Percentiles rank a stretch among this genome's conserved stretches.
Conservation (phyloP, 257 asterid genomes). For the Anisodus acutangulus region DNA sequence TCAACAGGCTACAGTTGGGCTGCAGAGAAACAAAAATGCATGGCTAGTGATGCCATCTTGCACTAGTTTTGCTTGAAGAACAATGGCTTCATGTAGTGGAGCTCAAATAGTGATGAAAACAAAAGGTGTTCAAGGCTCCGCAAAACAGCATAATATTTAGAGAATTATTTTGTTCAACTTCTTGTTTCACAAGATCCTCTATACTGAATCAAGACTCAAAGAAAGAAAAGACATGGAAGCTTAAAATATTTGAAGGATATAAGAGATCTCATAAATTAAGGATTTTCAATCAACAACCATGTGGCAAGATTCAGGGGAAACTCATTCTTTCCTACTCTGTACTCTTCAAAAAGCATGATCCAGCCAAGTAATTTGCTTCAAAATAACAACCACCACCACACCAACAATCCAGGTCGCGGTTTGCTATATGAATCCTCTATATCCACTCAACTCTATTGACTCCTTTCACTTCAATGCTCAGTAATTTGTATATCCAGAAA, state of each 20-base stretch:
- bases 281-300: not conserved
- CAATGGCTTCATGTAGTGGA: constrained; percentile 19
- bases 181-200: not conserved
- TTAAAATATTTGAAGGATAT: not conserved
- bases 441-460: not conserved
- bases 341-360: not conserved
- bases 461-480: not conserved
- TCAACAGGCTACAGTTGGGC: not conserved
- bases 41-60: not conserved
- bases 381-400: not conserved
- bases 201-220: not conserved
- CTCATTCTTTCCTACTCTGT: not conserved
- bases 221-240: not conserved
- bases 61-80: constrained; percentile 13
- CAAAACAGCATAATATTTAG: not conserved
- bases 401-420: not conserved
- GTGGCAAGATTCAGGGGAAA: not conserved
- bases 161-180: not conserved
- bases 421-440: not conserved
- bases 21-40: constrained; percentile 22
- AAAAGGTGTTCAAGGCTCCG: not conserved
- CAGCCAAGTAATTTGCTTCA: not conserved
- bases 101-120: constrained; percentile 1
- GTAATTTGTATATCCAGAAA: not conserved
- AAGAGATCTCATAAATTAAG: not conserved